Evolutionary conservation across 768 basidiomycete species (phyloP), one percentile per base, ranked within the genome.

Genomic region (Phylloporus rhodoxanthus): DNA sequence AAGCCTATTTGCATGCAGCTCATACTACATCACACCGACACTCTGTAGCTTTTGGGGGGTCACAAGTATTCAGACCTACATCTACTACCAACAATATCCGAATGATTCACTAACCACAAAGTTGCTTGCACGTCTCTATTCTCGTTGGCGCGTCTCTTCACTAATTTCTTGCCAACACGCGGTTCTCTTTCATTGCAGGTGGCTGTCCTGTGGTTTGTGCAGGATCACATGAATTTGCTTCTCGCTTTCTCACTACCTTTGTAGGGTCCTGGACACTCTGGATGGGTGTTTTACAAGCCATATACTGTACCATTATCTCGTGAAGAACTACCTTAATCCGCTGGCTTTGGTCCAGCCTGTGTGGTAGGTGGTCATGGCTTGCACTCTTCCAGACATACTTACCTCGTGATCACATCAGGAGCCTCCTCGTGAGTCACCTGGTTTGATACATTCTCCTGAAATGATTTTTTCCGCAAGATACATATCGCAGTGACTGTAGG

Each of bases 221-320:
- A 34, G 36, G 11, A 11, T 9, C 26, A 13, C 29, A 3, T 14
- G n/a, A n/a, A 19, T 13, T 4, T 19, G 15, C 23, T 17, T 23
- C 6, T 9, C 5, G 1, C 25, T 3, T 26, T 33, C 26, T 41
- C 48, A 26, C 55, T 14, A 14, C 17, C 5, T 1, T 32, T 37
- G 5, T 13, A 59, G 60, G 74, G 51, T 66, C 2, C 56, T 83
- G 14, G 79, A 81, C 57, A 79, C 80, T 1, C 75, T 81, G 49
- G 78, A 82, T 57, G 73, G 74, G 1, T 68, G 65, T 33, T 57
- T 82, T 40, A 76, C 74, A 37, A 67, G 69, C 33, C 80, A 82
- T 61, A 72, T 79, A 50, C 65, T 81, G 33, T 83, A 82, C 57
- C 70, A 70, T 56, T 84, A 83, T 57, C 70, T 81, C 49, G 77